Evolutionary conservation across 139 green algal species (phyloP).

Genomic region (Eudorina sp.): DNA sequence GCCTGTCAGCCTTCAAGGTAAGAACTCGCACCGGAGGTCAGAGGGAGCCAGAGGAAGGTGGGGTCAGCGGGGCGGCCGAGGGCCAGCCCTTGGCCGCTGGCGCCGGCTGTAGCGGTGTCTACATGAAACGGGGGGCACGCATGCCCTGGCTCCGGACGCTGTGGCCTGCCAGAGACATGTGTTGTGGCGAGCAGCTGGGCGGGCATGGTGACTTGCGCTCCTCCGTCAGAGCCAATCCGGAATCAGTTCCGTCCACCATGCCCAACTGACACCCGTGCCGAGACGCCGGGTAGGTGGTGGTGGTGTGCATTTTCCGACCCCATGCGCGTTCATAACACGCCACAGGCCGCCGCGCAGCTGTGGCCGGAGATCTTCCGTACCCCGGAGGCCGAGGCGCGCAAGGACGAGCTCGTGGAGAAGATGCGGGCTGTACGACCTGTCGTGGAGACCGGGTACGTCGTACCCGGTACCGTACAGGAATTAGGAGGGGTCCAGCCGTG

Average conservation of each 20-base stretch:
- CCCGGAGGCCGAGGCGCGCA: constrained; percentile 64
- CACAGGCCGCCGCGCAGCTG: constrained; percentile 74
- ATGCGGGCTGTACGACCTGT: constrained; percentile 93
- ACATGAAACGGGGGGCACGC: too few relatives aligned
- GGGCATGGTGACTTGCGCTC: not conserved
- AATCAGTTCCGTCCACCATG: too few relatives aligned
- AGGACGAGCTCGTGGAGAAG: constrained; percentile 82
- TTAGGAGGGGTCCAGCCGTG: too few relatives aligned
- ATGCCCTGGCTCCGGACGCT: not conserved
- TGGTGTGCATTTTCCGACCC: not conserved
- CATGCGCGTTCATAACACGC: not conserved
- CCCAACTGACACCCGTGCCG: too few relatives aligned
- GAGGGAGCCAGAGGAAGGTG: too few relatives aligned
- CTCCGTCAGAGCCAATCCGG: not conserved
- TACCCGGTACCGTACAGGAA: too few relatives aligned
- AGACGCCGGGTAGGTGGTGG: too few relatives aligned
- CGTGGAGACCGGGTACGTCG: constrained; percentile 94
- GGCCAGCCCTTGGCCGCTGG: not conserved
- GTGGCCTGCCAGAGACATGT: not conserved
- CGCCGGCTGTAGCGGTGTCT: too few relatives aligned
- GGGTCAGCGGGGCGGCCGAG: not conserved
- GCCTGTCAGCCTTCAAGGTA: constrained; percentile 91
- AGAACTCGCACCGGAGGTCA: not conserved
- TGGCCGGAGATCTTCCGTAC: constrained; percentile 93
- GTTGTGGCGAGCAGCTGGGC: not conserved